A percentile compares a stretch with the other conserved stretches of the same genome.
These are phyloP conservation scores for Candida ipomoeae DNA, from an alignment of 805 yeast genomes.

Conservation along the genomic window DNA sequence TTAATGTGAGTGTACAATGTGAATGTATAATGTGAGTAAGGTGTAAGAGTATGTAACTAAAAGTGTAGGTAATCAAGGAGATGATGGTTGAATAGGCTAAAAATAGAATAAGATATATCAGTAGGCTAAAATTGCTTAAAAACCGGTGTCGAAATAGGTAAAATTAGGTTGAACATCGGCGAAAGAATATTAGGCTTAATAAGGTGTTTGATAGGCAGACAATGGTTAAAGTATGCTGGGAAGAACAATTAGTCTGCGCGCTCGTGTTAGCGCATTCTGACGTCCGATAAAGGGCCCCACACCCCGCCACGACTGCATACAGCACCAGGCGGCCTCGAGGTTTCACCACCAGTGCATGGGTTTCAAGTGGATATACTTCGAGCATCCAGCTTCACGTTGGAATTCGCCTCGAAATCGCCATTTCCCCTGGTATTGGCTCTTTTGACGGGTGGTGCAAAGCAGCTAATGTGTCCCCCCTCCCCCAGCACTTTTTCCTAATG, in stretches of 20 bases:
- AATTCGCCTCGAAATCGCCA: background rate
- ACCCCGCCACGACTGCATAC: background rate
- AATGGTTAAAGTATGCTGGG: background rate
- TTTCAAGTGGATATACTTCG: background rate
- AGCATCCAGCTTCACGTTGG: background rate
- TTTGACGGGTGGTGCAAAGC: background rate
- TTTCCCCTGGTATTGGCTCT: background rate
- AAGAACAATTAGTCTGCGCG: background rate
- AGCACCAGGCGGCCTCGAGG: background rate
- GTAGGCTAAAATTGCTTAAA: too few species aligned
- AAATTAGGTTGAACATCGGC: too few species aligned
- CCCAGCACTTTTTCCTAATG: slow-evolving; percentile 2
- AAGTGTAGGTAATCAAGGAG: background rate
- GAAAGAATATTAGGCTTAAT: too few species aligned
- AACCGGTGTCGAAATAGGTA: too few species aligned
- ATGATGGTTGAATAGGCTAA: too few species aligned
- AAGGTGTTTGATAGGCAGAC: too few species aligned
- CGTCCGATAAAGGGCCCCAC: slow-evolving; percentile 1
- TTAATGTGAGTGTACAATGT: too few species aligned
- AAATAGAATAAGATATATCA: too few species aligned
- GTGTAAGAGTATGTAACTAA: too few species aligned
- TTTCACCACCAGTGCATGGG: background rate
- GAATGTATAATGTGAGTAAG: too few species aligned
- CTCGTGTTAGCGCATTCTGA: background rate
- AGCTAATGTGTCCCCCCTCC: background rate